A percentile compares a stretch with the other conserved stretches of the same genome.
phyloP scores from a whole-genome alignment of 2,329 filamentous ascomycete genomes.

The Fusarium nurragi region DNA sequence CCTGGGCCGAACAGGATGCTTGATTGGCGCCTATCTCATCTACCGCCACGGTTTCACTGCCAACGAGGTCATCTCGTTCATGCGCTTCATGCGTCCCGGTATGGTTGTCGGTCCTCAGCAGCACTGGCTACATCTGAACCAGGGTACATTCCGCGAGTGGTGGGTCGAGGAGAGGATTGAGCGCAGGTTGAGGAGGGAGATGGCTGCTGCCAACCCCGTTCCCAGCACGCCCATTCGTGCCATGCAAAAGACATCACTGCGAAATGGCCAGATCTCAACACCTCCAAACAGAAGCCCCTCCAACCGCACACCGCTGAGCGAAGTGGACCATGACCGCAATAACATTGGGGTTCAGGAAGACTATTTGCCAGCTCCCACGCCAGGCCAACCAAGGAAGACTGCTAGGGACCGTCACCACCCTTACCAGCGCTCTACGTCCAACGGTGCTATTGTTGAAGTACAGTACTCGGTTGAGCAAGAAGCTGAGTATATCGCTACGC shows the following conservation, averaged over 20 bases:
- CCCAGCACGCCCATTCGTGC: slow-evolving; percentile 70
- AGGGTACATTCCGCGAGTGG: slow-evolving; percentile 98
- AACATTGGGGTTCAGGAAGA: slow-evolving; percentile 80
- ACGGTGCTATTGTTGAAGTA: slow-evolving; percentile 56
- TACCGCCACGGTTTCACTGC: slow-evolving; percentile 97
- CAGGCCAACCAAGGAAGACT: slow-evolving; percentile 93
- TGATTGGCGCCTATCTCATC: slow-evolving; percentile 97
- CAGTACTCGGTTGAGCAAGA: slow-evolving; percentile 65
- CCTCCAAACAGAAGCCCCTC: slow-evolving; percentile 82
- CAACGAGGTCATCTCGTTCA: slow-evolving; percentile 96
- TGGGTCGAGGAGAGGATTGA: slow-evolving; percentile 91
- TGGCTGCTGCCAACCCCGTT: slow-evolving; percentile 58
- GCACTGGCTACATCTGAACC: slow-evolving; percentile 98
- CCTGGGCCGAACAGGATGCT: slow-evolving; percentile 90
- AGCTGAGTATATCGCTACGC: slow-evolving; percentile 68
- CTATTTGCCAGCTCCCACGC: slow-evolving; percentile 92
- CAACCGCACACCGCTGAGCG: slow-evolving; percentile 86
- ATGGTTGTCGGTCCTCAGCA: slow-evolving; percentile 99
- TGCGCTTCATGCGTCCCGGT: slow-evolving; percentile 98
- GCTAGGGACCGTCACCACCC: slow-evolving; percentile 81
- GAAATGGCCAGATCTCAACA: slow-evolving; percentile 78
- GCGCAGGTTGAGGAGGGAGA: slow-evolving; percentile 69
- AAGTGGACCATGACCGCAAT: slow-evolving; percentile 84
- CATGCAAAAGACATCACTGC: slow-evolving; percentile 67
- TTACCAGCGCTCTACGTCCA: slow-evolving; percentile 68